Evolutionary conservation across 768 basidiomycete species (phyloP).

Genomic region (Podaxis sp.): DNA sequence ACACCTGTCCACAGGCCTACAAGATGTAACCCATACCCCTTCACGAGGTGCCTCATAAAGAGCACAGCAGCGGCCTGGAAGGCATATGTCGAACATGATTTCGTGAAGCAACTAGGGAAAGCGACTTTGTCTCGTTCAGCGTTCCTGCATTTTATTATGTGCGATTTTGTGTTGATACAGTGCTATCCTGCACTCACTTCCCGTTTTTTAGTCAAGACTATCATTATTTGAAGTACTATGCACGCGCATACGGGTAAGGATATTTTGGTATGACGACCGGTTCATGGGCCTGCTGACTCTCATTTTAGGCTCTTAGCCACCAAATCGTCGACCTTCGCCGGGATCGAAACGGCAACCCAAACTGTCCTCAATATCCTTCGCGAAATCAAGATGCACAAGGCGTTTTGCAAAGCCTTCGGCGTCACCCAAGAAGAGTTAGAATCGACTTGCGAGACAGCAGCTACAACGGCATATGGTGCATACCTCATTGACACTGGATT

Average conservation of each 20-base stretch:
- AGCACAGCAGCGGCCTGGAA: slow-evolving; percentile 60
- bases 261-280: not conserved
- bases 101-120: slow-evolving; percentile 71
- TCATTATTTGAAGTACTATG: slow-evolving; percentile 79
- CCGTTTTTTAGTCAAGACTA: slow-evolving; percentile 69
- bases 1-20: slow-evolving; percentile 48
- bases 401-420: slow-evolving; percentile 72
- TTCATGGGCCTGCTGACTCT: not conserved
- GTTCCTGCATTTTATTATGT: slow-evolving; percentile 89
- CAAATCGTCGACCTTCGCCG: slow-evolving; percentile 66
- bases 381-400: slow-evolving; percentile 72
- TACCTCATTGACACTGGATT: slow-evolving; percentile 81
- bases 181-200: not conserved
- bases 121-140: slow-evolving; percentile 65
- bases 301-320: slow-evolving; percentile 66
- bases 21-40: slow-evolving; percentile 60
- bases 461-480: slow-evolving; percentile 84
- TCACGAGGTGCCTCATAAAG: slow-evolving; percentile 64
- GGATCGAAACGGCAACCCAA: slow-evolving; percentile 61
- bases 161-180: slow-evolving; percentile 20
- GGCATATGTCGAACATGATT: slow-evolving; percentile 80
- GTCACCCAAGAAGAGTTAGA: slow-evolving; percentile 62
- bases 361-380: slow-evolving; percentile 63
- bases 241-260: slow-evolving; percentile 72
- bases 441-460: slow-evolving; percentile 60